Evolutionary conservation across 331 rosid species (phyloP).

Genomic region (Saraca asoca): DNA sequence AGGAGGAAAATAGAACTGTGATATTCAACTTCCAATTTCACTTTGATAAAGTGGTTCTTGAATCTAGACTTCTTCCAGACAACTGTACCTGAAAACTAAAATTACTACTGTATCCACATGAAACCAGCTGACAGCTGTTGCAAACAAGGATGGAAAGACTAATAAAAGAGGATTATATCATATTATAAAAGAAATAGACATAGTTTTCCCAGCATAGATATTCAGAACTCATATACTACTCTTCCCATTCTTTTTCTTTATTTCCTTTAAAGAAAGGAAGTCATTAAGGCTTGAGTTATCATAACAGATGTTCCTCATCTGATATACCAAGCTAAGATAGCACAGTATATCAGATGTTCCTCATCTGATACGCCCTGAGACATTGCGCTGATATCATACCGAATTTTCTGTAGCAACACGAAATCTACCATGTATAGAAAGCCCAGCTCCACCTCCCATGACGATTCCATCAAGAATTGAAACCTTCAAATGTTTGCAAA

Average conservation of each 20-base stretch:
- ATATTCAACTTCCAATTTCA: background rate
- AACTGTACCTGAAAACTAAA: background rate
- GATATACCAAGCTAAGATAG: background rate
- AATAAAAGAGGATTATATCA: background rate
- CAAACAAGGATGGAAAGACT: background rate
- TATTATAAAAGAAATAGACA: background rate
- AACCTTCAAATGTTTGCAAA: conserved; percentile 57
- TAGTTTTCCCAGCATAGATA: background rate
- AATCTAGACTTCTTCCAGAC: background rate
- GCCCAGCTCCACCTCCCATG: conserved; percentile 99
- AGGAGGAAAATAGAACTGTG: background rate
- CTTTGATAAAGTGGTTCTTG: too few relatives aligned
- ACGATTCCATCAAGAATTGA: conserved; percentile 91
- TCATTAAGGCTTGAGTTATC: background rate
- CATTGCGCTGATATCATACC: conserved; percentile 43
- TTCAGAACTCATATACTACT: background rate
- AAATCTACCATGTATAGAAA: conserved; percentile 89
- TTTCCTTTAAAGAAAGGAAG: background rate
- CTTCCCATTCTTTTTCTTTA: background rate
- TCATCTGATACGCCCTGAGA: background rate
- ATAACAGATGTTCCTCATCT: background rate
- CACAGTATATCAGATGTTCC: too few relatives aligned
- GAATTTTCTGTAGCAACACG: conserved; percentile 84
- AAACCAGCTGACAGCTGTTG: conserved; percentile 2
- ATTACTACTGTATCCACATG: background rate